Evolutionary conservation across 768 basidiomycete genomes (phyloP).

Genomic region (Tylopilus vinaceipallidus): DNA sequence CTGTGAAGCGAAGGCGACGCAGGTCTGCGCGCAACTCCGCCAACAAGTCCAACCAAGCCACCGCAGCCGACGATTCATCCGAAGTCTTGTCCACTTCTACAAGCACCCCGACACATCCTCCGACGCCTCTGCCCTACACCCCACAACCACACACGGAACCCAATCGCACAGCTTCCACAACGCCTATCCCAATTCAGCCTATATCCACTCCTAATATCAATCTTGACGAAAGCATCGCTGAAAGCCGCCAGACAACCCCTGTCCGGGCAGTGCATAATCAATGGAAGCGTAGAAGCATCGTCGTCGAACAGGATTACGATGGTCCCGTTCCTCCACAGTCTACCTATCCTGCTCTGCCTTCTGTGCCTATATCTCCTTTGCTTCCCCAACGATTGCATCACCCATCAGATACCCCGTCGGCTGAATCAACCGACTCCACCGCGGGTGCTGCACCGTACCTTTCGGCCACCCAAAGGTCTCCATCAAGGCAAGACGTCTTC

Average conservation of each 20-base stretch:
- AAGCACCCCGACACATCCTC: constrained; percentile 57
- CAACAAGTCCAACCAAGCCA: constrained; percentile 37
- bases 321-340: constrained; percentile 40
- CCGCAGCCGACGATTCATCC: constrained; percentile 49
- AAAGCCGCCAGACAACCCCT: constrained; percentile 34
- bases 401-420: constrained; percentile 52
- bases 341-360: constrained; percentile 40
- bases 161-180: constrained; percentile 27
- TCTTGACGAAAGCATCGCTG: constrained; percentile 29
- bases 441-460: constrained; percentile 45
- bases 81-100: constrained; percentile 43
- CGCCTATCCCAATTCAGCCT: constrained; percentile 30
- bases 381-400: constrained; percentile 42
- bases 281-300: constrained; percentile 56
- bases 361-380: constrained; percentile 38
- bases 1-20: constrained; percentile 55
- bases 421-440: constrained; percentile 43
- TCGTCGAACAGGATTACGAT: constrained; percentile 73
- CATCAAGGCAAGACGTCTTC: constrained; percentile 57
- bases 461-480: constrained; percentile 40
- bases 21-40: constrained; percentile 45
- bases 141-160: constrained; percentile 31
- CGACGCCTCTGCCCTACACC: constrained; percentile 47
- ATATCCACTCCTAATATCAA: constrained; percentile 26
- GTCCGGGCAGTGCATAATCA: constrained; percentile 38